Percentiles rank a stretch among this genome's conserved stretches.
phyloP scores from a whole-genome alignment of 2,329 filamentous ascomycete genomes.

The Beauveria australis region DNA sequence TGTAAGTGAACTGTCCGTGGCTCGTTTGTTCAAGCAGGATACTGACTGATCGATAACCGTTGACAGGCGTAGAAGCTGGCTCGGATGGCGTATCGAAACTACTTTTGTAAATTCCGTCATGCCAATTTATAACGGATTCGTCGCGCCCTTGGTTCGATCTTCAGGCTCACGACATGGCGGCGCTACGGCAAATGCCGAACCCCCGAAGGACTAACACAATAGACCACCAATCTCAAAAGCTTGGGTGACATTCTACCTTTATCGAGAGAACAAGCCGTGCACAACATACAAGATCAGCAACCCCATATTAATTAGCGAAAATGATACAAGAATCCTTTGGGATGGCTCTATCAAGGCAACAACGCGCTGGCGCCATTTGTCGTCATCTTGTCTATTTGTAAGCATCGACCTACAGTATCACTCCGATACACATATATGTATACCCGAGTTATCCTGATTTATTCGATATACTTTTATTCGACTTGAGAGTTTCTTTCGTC shows the following conservation, averaged over 20 bases:
- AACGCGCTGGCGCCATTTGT: slow-evolving; percentile 1
- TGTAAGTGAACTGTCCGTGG: not conserved
- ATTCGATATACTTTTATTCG: not conserved
- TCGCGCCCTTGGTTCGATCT: too few relatives aligned
- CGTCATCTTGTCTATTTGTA: slow-evolving; percentile 7
- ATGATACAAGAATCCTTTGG: not conserved
- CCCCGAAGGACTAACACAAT: too few relatives aligned
- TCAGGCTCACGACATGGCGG: not conserved
- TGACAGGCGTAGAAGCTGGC: too few relatives aligned
- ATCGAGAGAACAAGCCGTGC: too few relatives aligned
- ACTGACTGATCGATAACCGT: not conserved
- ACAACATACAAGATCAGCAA: not conserved
- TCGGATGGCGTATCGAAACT: too few relatives aligned
- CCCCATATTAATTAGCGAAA: not conserved
- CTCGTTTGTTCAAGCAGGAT: not conserved
- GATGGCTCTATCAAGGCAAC: not conserved
- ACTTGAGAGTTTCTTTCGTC: not conserved
- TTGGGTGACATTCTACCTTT: too few relatives aligned
- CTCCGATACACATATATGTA: not conserved
- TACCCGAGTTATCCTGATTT: too few relatives aligned
- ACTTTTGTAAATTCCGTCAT: too few relatives aligned
- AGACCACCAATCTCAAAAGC: too few relatives aligned
- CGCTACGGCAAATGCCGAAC: not conserved
- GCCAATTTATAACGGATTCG: too few relatives aligned
- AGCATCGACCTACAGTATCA: not conserved